Evolutionary conservation across 495 filamentous ascomycete genomes (phyloP), one percentile per base, ranked within the genome.

Genomic region (Tetracladium marchalianum): DNA sequence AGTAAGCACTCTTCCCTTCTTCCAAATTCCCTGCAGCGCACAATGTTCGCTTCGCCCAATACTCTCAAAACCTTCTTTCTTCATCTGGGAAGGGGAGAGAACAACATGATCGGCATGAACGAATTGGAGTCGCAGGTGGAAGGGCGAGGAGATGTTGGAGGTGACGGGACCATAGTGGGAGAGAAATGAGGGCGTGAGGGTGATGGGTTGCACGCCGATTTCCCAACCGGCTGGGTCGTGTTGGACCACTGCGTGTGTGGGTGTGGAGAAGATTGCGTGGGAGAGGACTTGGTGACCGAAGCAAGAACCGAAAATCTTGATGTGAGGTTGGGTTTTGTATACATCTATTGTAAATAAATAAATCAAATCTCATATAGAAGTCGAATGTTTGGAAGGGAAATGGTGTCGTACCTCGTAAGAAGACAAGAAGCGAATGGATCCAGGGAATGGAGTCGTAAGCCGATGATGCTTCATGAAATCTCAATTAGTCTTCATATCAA

Each of bases 251-350:
- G 73, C 72, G 31, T 63, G 70, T 2, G 77, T 81, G 5, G 55
- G 56, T 8, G 47, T 31, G 4, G 47, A 43, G 5, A 73, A 62
- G 1, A 92, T 59, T 1, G 87, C 86, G 22, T 87, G 73, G 0
- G 75, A 84, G 44, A 93, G 68, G 42, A 95, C 88, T 64, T 95
- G 88, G 58, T 95, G 90, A 11, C 88, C 90, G 59, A 89, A 94
- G 59, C 89, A 95, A 35, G 90, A 73, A 16, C 86, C 89, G 17
- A 72, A 71, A 7, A 71, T 46, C 48, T 64, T 66, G 5, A 72
- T 61, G n/a, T 57, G 31, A 1, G 69, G 69, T 43, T 60, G 68
- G 0, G 61, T 18, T 0, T 4, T 41, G 37, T 66, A 94, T 68
- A 16, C 88, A 61, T 19, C 77, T 73, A n/a, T 7, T 3, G 7